Evolutionary conservation across 2,329 filamentous ascomycete species (phyloP).

Genomic region (Penicillium sp.): DNA sequence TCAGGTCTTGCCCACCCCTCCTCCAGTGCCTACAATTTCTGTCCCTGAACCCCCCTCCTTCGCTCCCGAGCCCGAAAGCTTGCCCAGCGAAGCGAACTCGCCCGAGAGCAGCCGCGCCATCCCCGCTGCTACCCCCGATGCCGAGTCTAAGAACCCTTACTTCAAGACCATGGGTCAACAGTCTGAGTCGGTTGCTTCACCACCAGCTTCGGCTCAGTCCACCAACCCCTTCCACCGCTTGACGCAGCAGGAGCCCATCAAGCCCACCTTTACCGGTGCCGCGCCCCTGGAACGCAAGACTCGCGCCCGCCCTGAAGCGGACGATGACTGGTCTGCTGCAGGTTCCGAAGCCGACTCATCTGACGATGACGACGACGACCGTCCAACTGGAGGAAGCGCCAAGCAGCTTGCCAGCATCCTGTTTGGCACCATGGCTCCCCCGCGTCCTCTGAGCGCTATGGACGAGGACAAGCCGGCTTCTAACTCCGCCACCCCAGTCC

Average conservation of each 20-base stretch:
- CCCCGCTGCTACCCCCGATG: conserved; percentile 60
- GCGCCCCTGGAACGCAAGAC: conserved; percentile 51
- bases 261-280: conserved; percentile 53
- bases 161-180: conserved; percentile 82
- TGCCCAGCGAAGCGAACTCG: conserved; percentile 53
- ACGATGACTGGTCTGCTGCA: conserved; percentile 77
- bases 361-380: conserved; percentile 73
- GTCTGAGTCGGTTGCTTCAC: conserved; percentile 52
- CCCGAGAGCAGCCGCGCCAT: conserved; percentile 52
- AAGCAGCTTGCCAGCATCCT: conserved; percentile 92
- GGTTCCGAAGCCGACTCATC: conserved; percentile 76
- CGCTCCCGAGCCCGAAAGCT: conserved; percentile 50
- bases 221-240: conserved; percentile 96
- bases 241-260: conserved; percentile 57
- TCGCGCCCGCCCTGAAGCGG: conserved; percentile 60
- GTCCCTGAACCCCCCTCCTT: conserved; percentile 27
- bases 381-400: conserved; percentile 77
- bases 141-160: conserved; percentile 92
- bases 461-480: conserved; percentile 63
- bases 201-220: conserved; percentile 60
- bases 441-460: conserved; percentile 80
- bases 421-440: conserved; percentile 95
- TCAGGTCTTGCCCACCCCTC: conserved; percentile 50
- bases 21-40: conserved; percentile 31
- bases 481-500: conserved; percentile 48